phyloP scores from a whole-genome alignment of 352 stramenopile genomes.

The Pythium graminicola region DNA sequence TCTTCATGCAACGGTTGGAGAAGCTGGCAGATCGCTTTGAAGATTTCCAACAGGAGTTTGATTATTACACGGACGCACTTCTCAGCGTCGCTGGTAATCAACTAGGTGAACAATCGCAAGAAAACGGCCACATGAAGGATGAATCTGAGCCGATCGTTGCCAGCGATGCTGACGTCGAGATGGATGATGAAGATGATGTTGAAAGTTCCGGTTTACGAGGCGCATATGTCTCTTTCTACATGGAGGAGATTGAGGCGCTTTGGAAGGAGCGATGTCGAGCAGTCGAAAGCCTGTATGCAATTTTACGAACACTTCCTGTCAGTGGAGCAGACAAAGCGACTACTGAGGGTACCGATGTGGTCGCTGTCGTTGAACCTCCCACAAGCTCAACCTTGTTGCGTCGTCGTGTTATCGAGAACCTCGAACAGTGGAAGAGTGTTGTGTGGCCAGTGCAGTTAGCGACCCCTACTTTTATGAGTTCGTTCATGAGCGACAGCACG shows the following conservation, averaged over 20 bases:
- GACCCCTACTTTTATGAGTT: slow-evolving; percentile 16
- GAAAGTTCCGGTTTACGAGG: slow-evolving; percentile 51
- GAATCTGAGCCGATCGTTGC: slow-evolving; percentile 7
- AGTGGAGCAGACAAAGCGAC: not conserved
- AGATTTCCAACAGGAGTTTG: slow-evolving; percentile 73
- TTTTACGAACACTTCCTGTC: slow-evolving; percentile 48
- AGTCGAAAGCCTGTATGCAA: slow-evolving; percentile 66
- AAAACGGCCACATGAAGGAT: slow-evolving; percentile 18
- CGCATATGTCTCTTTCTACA: slow-evolving; percentile 73
- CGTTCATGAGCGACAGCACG: slow-evolving; percentile 14
- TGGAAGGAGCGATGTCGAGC: slow-evolving; percentile 78
- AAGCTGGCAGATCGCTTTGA: slow-evolving; percentile 58
- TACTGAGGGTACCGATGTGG: not conserved
- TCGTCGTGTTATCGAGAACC: slow-evolving; percentile 15
- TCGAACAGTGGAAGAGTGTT: slow-evolving; percentile 57
- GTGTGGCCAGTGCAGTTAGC: slow-evolving; percentile 54
- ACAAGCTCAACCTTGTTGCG: slow-evolving; percentile 9
- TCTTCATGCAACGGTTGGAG: slow-evolving; percentile 53
- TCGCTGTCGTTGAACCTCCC: not conserved
- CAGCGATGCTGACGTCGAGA: slow-evolving; percentile 12
- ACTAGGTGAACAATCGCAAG: slow-evolving; percentile 1
- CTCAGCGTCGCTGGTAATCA: slow-evolving; percentile 30
- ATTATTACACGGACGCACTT: slow-evolving; percentile 66
- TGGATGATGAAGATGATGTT: slow-evolving; percentile 18
- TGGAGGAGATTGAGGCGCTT: slow-evolving; percentile 69